Base-by-base conservation (phyloP, 2,329 filamentous ascomycete species). In the Pleoardoris graminearum region DNA sequence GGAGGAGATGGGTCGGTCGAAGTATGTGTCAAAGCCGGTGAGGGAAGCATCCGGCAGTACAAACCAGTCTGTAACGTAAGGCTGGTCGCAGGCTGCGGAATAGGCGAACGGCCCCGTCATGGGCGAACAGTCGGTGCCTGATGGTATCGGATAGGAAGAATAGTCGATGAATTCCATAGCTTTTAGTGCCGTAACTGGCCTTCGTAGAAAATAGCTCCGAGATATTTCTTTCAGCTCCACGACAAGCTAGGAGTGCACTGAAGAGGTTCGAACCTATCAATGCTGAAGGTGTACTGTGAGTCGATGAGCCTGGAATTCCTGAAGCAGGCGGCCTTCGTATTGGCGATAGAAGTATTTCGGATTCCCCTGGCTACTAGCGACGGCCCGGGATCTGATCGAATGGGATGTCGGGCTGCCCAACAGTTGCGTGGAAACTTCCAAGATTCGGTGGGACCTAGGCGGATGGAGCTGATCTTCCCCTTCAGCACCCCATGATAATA, bases 111-210 rank as follows among this genome's bases (percentile, higher is more conserved):
- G 47, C 35, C 64, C 62, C 44, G 57, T 60, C 30, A 52, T 44
- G 37, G 65, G 65, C 32, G 64, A 68, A 52, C 60, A 63, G 51
- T 67, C 62, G 37, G 54, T 48, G 49, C 62, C 61, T 55, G 60
- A 58, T 51, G 61, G 58, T 30, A 61, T 57, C 11, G 66, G 61
- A 50, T 60, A 63, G 36, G 50, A 44, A 21, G 57, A 39, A 3
- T 45, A 44, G 17, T 55, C 58, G 36, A 58, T 58, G 45, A 56
- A 57, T 51, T 63, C 62, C 66, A 69, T 70, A 16, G 16, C 29
- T n/a, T n/a, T n/a, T n/a, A n/a, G n/a, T n/a, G n/a, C n/a, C n/a
- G n/a, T n/a, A n/a, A n/a, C n/a, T n/a, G n/a, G n/a, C n/a, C n/a
- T n/a, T n/a, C n/a, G n/a, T n/a, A n/a, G n/a, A n/a, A n/a, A n/a